phyloP scores from a whole-genome alignment of 345 rosid species.

The Anacardium occidentale region DNA sequence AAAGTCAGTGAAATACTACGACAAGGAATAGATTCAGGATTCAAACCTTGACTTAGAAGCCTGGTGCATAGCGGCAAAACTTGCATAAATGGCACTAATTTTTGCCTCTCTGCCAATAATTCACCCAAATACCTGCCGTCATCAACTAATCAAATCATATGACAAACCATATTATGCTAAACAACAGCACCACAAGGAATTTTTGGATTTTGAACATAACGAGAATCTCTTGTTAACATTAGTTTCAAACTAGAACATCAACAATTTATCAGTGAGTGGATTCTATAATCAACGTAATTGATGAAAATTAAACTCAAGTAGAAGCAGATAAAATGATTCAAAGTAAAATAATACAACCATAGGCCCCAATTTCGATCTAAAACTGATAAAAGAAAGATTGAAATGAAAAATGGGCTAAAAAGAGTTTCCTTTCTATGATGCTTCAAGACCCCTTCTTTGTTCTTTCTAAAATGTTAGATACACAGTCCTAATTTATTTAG shows the following conservation, averaged over 20 bases:
- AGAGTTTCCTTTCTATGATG: neutral
- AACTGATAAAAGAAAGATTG: neutral
- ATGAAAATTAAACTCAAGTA: neutral
- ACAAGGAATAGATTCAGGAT: slow-evolving; percentile 8
- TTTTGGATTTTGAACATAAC: neutral
- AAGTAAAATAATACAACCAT: neutral
- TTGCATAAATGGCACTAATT: slow-evolving; percentile 72
- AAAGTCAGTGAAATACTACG: neutral
- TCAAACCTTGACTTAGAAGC: slow-evolving; percentile 78
- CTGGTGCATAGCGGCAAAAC: slow-evolving; percentile 65
- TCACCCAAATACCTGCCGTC: slow-evolving; percentile 78
- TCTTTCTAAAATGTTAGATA: neutral
- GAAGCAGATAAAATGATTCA: neutral
- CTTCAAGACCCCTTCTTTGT: neutral
- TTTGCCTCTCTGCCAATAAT: slow-evolving; percentile 80
- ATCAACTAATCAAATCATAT: slow-evolving; percentile 8
- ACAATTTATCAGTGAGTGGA: neutral
- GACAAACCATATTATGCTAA: neutral
- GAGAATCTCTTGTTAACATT: neutral
- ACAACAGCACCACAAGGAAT: neutral
- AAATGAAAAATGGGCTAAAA: neutral
- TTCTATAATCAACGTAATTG: neutral
- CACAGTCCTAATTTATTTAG: neutral
- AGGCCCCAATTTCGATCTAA: neutral
- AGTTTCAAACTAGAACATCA: neutral